Evolutionary conservation across 352 stramenopile genomes (phyloP).

Genomic region (Peronospora farinosa): DNA sequence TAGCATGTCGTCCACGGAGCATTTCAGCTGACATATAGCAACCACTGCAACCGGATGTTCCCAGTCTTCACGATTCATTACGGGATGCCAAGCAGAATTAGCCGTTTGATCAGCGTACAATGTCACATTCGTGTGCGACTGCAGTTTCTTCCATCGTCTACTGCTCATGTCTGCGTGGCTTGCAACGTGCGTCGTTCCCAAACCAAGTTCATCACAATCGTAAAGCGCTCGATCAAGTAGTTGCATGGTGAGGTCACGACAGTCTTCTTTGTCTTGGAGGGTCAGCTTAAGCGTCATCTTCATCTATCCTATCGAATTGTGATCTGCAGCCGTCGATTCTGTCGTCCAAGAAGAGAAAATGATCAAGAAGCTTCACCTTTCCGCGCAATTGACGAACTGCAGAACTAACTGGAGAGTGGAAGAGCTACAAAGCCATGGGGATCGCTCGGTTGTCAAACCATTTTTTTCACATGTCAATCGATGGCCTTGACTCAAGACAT

Average conservation of each 20-base stretch:
- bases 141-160: constrained; percentile 23
- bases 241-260: constrained; percentile 21
- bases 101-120: constrained; percentile 20
- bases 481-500: too few species aligned
- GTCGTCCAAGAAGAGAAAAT: constrained; percentile 8
- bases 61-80: constrained; percentile 22
- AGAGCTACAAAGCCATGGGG: not conserved
- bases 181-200: constrained; percentile 6
- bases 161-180: constrained; percentile 13
- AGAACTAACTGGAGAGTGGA: constrained; percentile 6
- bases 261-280: constrained; percentile 15
- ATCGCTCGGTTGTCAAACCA: constrained; percentile 6
- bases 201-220: constrained; percentile 24
- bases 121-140: constrained; percentile 20
- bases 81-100: constrained; percentile 14
- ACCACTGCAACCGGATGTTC: constrained; percentile 20
- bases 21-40: constrained; percentile 14
- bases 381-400: not conserved
- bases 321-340: not conserved
- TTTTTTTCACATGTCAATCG: too few species aligned
- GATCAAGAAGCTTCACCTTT: not conserved
- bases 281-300: constrained; percentile 17
- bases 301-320: not conserved
- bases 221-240: constrained; percentile 23
- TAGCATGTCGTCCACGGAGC: constrained; percentile 21